Evolutionary conservation across 306 rosid species (phyloP).

Genomic region (Ochetophila trinervis): DNA sequence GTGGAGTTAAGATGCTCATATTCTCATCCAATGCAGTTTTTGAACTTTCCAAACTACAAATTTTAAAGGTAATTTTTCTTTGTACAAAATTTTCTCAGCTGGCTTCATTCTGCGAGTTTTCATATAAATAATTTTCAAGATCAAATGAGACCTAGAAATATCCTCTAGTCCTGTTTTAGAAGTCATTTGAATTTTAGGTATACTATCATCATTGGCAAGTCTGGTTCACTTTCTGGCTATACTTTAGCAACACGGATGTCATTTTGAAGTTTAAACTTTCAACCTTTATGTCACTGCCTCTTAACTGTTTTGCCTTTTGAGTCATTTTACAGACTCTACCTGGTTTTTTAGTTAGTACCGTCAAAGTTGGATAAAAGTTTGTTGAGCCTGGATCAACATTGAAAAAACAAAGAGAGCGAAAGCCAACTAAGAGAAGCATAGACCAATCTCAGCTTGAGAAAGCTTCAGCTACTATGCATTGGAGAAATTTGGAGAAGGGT

Average conservation of each 20-base stretch:
- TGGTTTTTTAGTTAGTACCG: neutral
- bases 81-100: neutral
- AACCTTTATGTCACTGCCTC: neutral
- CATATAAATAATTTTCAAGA: too few relatives aligned
- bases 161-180: too few relatives aligned
- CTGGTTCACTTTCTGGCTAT: too few relatives aligned
- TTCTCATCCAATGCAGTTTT: neutral
- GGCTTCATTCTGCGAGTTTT: too few relatives aligned
- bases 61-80: constrained; percentile 10
- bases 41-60: neutral
- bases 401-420: neutral
- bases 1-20: neutral
- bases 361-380: neutral
- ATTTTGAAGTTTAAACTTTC: too few relatives aligned
- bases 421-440: neutral
- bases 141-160: too few relatives aligned
- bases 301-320: neutral
- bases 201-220: too few relatives aligned
- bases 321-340: neutral
- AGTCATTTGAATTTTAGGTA: too few relatives aligned
- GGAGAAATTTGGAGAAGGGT: neutral
- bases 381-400: neutral
- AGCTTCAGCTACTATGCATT: neutral
- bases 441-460: neutral
- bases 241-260: too few relatives aligned